Evolutionary conservation across 2,329 filamentous ascomycete species (phyloP), one percentile per base, ranked within the genome.

Genomic region (Verticillium isaacii): DNA sequence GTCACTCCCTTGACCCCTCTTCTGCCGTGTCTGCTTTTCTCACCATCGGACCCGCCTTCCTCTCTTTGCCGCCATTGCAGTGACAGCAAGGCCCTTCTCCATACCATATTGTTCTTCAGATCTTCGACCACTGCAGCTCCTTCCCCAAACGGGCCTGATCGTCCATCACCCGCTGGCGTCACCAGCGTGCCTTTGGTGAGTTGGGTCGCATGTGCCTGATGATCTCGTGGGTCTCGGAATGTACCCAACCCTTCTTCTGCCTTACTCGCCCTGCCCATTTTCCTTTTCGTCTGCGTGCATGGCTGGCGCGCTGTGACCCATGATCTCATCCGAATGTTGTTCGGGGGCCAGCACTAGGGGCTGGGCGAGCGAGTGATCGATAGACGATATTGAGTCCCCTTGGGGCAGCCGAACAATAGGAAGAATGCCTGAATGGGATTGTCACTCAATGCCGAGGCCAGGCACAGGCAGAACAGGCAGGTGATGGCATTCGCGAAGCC

Each of bases 141-240:
- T 52, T 52, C 45, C 45, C 11, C 19, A 52, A 52, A 52, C 45
- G 45, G 45, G 19, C 9, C 62, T 36, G 60, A 62, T 65, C 60
- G 62, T 32, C 58, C 57, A 57, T 64, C 63, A 64, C 36, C 63
- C 62, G 63, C 63, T 59, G 58, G 56, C 52, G 63, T 65, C 63
- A 65, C 60, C 52, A 45, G 62, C 57, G 36, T 57, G 29, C 55
- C 55, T 5, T 14, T 32, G 55, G n/a, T 36, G 32, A 56, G 32
- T 32, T 23, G 19, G 32, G 15, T 41, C 23, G 25, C 57, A 58
- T 58, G 23, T 50, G 57, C 56, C 34, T 58, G 36, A 29, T 45
- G 59, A 60, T 60, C 64, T 37, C 63, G 63, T 65, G 64, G 54
- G 57, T 60, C 32, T 15, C 36, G 23, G 55, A 23, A 23, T 57